Evolutionary conservation across 2,329 filamentous ascomycete species (phyloP).

Genomic region (Ceratocystis alfenasii): DNA sequence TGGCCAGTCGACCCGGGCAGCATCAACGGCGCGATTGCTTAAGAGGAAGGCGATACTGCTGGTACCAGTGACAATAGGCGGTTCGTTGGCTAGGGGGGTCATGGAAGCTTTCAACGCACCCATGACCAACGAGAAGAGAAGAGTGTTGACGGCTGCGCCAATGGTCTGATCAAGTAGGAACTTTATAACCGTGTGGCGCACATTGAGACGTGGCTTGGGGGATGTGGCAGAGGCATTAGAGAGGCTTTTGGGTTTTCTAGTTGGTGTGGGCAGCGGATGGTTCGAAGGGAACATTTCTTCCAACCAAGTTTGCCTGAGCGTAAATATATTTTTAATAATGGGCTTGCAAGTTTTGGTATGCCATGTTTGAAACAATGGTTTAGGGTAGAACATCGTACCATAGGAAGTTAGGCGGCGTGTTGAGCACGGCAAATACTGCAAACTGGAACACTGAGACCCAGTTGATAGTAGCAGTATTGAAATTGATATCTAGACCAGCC

Average conservation of each 20-base stretch:
- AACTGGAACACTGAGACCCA: slow-evolving; percentile 63
- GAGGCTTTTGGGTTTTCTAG: slow-evolving; percentile 31
- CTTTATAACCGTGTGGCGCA: slow-evolving; percentile 55
- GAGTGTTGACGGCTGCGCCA: slow-evolving; percentile 52
- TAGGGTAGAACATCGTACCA: slow-evolving; percentile 41
- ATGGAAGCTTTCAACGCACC: slow-evolving; percentile 44
- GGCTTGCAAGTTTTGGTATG: no score
- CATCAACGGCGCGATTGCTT: slow-evolving; percentile 34
- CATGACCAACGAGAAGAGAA: slow-evolving; percentile 50
- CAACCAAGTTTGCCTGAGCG: slow-evolving; percentile 57
- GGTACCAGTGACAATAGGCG: slow-evolving; percentile 23
- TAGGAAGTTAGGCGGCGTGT: slow-evolving; percentile 69
- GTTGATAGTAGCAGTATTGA: slow-evolving; percentile 37
- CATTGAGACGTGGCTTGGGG: slow-evolving; percentile 30
- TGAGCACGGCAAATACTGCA: slow-evolving; percentile 58
- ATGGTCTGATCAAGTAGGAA: slow-evolving; percentile 57
- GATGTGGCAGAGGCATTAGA: slow-evolving; percentile 32
- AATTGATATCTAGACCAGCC: slow-evolving; percentile 24
- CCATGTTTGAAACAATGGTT: no score
- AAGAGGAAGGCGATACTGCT: slow-evolving; percentile 30
- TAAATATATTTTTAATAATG: slow-evolving; percentile 13
- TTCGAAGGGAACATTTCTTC: slow-evolving; percentile 63
- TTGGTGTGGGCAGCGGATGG: slow-evolving; percentile 26
- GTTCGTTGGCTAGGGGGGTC: slow-evolving; percentile 29
- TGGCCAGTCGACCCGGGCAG: slow-evolving; percentile 35